Evolutionary conservation across 371 early-diverging fungal genomes (phyloP), one percentile per base, ranked within the genome.

Genomic region (Lichtheimia ornata): DNA sequence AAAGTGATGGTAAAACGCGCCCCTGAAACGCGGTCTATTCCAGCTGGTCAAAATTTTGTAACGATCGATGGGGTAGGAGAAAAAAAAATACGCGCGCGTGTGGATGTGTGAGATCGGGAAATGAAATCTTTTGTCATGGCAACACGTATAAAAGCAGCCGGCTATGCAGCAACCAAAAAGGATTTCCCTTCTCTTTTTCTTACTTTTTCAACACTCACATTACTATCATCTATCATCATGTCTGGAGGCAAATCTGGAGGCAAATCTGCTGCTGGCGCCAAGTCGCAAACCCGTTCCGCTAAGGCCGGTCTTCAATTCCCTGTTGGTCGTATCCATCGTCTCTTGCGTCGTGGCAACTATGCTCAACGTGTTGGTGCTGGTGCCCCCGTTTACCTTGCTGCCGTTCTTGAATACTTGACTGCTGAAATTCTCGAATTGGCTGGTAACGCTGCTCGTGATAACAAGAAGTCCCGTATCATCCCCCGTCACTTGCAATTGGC

Each of bases 371-470:
- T 95, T 61, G 94, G 93, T 81, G 93, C 94, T 67, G 91, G 93
- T 82, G 94, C 96, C 58, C 95, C 95, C 69, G 95, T 95, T 70
- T 97, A 94, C 84, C 83, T 95, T 47, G 95, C 96, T 63, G 94
- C 96, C 64, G 95, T 96, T 52, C 89, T 97, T 64, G 96, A 96
- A 83, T 97, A 97, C 85, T 84, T 97, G 67, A 90, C 91, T 71
- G 96, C 96, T 73, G 97, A 97, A 89, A 94, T 96, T 62, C 91
- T 95, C 66, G 96, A 97, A 81, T 84, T 96, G 71, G 96, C 96
- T 53, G 96, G 96, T 67, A 97, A 94, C 81, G 95, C 95, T 66
- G 94, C 95, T 59, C 91, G 95, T 69, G 96, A 96, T 79, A 94
- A 95, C 89, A 93, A 93, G 89, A 94, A 93, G 88, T 85, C 91